Conservation (phyloP, 305 asterid genomes). For the Fraxinus floribunda region DNA sequence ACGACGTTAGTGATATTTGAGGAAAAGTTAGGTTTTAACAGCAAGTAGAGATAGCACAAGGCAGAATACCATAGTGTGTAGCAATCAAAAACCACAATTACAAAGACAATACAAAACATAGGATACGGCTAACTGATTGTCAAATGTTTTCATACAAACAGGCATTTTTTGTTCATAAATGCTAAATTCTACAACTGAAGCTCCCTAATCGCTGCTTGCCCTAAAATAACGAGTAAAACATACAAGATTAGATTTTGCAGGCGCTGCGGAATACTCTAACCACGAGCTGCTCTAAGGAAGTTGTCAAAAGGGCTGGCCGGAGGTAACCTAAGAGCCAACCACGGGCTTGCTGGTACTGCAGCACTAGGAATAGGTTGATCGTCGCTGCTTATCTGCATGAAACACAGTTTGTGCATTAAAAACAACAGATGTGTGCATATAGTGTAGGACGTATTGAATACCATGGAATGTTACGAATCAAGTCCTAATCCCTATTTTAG, state of each 20-base stretch:
- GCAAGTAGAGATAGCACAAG: neutral
- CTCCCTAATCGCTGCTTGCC: constrained; percentile 16
- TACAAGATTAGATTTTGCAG: constrained; percentile 1
- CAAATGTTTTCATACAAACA: neutral
- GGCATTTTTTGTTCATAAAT: neutral
- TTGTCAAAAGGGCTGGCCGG: constrained; percentile 99
- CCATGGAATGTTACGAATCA: neutral
- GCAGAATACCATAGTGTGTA: neutral
- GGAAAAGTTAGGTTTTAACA: neutral
- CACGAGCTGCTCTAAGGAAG: constrained; percentile 96
- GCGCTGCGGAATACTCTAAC: constrained; percentile 32
- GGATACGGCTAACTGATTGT: neutral
- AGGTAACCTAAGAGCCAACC: constrained; percentile 83
- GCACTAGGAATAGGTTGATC: constrained; percentile 32
- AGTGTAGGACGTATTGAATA: neutral
- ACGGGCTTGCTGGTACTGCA: constrained; percentile 40
- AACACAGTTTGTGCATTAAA: neutral
- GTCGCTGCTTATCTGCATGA: constrained; percentile 44
- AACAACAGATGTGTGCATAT: neutral
- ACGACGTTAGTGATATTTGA: neutral
- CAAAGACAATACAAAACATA: neutral
- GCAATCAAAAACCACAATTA: neutral
- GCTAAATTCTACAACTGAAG: neutral
- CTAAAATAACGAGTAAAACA: constrained; percentile 27
- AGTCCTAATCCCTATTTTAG: neutral